These are phyloP conservation scores for Eleusine coracana DNA, from an alignment of 176 grass and related monocot species.

Conservation along the genomic window DNA sequence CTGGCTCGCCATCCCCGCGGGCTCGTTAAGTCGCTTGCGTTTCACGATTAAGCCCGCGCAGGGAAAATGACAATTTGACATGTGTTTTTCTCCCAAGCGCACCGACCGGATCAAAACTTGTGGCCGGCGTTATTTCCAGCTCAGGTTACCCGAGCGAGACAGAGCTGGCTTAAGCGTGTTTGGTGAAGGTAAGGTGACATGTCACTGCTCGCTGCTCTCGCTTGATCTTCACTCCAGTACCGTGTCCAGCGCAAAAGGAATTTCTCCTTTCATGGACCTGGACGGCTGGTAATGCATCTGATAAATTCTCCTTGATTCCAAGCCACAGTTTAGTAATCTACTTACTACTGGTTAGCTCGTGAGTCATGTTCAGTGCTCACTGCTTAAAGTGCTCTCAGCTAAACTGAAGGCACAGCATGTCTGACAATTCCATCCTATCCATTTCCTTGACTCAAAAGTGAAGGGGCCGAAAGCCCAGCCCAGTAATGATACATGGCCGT, in stretches of 20 bases:
- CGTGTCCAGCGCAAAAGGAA: not conserved
- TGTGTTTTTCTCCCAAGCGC: too few relatives aligned
- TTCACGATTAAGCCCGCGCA: constrained; percentile 6
- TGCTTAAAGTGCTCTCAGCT: too few relatives aligned
- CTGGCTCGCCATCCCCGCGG: not conserved
- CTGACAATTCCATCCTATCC: too few relatives aligned
- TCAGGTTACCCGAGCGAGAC: not conserved
- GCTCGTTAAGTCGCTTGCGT: constrained; percentile 26
- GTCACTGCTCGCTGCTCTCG: not conserved
- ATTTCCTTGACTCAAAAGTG: too few relatives aligned
- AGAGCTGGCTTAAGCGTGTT: not conserved
- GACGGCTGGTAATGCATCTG: not conserved
- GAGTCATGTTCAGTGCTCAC: too few relatives aligned
- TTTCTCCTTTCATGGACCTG: not conserved
- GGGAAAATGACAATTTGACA: too few relatives aligned
- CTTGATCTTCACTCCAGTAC: not conserved
- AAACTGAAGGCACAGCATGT: too few relatives aligned
- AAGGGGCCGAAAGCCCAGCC: not conserved
- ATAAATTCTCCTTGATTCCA: not conserved
- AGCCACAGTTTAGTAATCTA: not conserved
- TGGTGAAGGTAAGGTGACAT: constrained; percentile 5
- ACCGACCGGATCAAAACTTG: constrained; percentile 7
- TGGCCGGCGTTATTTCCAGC: not conserved
- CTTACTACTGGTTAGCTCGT: not conserved
- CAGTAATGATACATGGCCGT: not conserved